Evolutionary conservation across 495 filamentous ascomycete genomes (phyloP).

Genomic region (Bacidia gigantensis): DNA sequence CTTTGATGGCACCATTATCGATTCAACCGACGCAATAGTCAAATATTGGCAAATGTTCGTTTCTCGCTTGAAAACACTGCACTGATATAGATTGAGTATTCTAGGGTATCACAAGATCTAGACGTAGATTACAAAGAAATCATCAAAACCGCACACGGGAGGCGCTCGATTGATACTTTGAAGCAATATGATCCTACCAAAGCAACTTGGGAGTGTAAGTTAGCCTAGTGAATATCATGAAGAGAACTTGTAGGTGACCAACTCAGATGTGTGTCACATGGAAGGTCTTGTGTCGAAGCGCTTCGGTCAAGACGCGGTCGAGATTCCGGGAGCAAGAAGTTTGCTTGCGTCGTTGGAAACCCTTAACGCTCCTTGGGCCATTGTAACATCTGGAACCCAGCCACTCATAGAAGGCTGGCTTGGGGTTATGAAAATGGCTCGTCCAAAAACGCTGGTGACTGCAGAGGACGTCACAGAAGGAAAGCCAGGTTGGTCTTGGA

Average conservation of each 20-base stretch:
- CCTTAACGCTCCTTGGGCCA: slow-evolving; percentile 60
- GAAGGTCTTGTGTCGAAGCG: slow-evolving; percentile 65
- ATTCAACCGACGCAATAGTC: slow-evolving; percentile 68
- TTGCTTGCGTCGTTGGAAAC: slow-evolving; percentile 45
- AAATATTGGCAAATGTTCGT: slow-evolving; percentile 83
- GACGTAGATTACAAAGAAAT: slow-evolving; percentile 53
- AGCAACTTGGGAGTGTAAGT: slow-evolving; percentile 71
- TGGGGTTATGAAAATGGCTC: slow-evolving; percentile 57
- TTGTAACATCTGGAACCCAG: slow-evolving; percentile 79
- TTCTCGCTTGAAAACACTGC: not conserved
- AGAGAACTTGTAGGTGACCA: not conserved
- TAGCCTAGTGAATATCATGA: not conserved
- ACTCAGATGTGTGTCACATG: slow-evolving; percentile 59
- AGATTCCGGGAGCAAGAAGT: slow-evolving; percentile 57
- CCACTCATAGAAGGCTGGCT: slow-evolving; percentile 82
- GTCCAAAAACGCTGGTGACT: slow-evolving; percentile 59
- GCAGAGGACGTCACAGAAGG: slow-evolving; percentile 77
- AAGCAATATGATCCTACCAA: slow-evolving; percentile 59
- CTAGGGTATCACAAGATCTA: slow-evolving; percentile 67
- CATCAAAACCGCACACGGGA: not conserved
- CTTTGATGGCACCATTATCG: slow-evolving; percentile 50
- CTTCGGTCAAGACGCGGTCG: slow-evolving; percentile 63
- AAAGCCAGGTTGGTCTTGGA: slow-evolving; percentile 43
- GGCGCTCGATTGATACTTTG: slow-evolving; percentile 52
- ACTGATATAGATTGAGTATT: not conserved